Conservation (phyloP, 2,329 filamentous ascomycete species). For the Magnaporthiopsis incrustans region DNA sequence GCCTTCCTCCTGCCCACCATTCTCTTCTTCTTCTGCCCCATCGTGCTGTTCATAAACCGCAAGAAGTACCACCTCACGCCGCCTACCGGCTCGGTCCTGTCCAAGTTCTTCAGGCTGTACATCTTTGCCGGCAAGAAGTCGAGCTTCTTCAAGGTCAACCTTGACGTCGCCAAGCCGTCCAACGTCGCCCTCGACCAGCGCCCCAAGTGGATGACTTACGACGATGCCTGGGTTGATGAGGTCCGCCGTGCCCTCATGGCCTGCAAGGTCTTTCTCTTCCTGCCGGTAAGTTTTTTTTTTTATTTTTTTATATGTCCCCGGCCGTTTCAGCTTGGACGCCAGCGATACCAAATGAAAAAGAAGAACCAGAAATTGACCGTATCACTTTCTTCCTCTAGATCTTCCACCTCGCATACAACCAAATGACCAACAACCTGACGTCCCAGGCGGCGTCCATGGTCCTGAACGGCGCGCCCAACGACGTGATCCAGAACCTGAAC, state of each 20-base stretch:
- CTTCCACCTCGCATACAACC: conserved; percentile 9
- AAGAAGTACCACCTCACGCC: conserved; percentile 49
- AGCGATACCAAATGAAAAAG: conserved; percentile 17
- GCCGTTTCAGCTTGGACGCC: conserved; percentile 27
- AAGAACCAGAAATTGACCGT: conserved; percentile 15
- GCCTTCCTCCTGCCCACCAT: conserved; percentile 60
- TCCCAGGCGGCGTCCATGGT: conserved; percentile 59
- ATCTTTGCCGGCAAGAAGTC: conserved; percentile 58
- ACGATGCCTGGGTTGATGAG: conserved; percentile 26
- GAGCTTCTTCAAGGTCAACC: conserved; percentile 48
- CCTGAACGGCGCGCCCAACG: conserved; percentile 66
- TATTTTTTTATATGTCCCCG: conserved; percentile 25
- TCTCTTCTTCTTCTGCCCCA: conserved; percentile 54
- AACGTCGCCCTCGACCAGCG: conserved; percentile 45
- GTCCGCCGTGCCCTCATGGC: conserved; percentile 59
- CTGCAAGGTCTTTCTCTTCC: conserved; percentile 63
- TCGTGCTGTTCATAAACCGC: conserved; percentile 52
- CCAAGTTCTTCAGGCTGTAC: conserved; percentile 54
- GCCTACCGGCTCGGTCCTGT: conserved; percentile 60
- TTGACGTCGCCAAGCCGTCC: conserved; percentile 51
- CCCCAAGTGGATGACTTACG: conserved; percentile 58
- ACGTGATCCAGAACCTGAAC: conserved; percentile 67
- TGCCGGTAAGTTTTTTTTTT: conserved; percentile 44
- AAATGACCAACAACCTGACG: conserved; percentile 47
- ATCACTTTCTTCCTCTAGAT: conserved; percentile 8